Conservation (phyloP, 2,329 filamentous ascomycete species). For the Cucurbitaria berberidis region DNA sequence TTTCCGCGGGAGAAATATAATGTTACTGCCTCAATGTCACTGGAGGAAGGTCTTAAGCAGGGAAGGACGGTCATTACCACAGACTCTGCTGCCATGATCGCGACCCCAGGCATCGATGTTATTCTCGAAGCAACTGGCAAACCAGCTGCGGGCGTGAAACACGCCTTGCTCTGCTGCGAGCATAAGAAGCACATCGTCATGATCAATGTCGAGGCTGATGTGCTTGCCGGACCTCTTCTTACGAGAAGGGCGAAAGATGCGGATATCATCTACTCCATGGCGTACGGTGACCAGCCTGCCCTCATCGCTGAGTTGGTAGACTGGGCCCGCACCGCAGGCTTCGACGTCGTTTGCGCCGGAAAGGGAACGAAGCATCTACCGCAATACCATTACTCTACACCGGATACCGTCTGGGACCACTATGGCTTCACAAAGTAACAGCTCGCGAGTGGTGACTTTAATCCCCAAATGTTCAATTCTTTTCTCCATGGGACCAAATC, state of each 20-base stretch:
- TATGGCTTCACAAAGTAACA: conserved; percentile 57
- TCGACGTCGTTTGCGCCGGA: conserved; percentile 54
- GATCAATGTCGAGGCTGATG: conserved; percentile 57
- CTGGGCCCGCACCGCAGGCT: conserved; percentile 54
- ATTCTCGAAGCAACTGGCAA: conserved; percentile 55
- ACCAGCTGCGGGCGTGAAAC: conserved; percentile 52
- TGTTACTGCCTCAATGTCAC: conserved; percentile 30
- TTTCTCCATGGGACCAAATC: conserved; percentile 58
- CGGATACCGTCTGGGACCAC: conserved; percentile 56
- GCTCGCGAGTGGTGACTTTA: conserved; percentile 52
- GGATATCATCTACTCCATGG: conserved; percentile 57
- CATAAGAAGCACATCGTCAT: conserved; percentile 59
- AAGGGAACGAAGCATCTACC: conserved; percentile 57
- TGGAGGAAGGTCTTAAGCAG: conserved; percentile 47
- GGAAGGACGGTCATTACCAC: conserved; percentile 54
- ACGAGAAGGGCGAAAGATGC: conserved; percentile 52
- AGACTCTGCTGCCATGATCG: conserved; percentile 52
- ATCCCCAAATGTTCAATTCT: conserved; percentile 58
- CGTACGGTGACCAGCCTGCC: conserved; percentile 55
- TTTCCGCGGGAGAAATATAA: conserved; percentile 52
- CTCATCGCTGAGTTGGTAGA: conserved; percentile 54
- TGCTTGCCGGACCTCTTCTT: conserved; percentile 52
- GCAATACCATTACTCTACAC: conserved; percentile 55
- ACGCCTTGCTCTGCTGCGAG: conserved; percentile 53
- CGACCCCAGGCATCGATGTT: conserved; percentile 53